These are phyloP conservation scores for Saxophila tyrrhenica DNA, from an alignment of 495 filamentous ascomycete species.

Conservation along the genomic window DNA sequence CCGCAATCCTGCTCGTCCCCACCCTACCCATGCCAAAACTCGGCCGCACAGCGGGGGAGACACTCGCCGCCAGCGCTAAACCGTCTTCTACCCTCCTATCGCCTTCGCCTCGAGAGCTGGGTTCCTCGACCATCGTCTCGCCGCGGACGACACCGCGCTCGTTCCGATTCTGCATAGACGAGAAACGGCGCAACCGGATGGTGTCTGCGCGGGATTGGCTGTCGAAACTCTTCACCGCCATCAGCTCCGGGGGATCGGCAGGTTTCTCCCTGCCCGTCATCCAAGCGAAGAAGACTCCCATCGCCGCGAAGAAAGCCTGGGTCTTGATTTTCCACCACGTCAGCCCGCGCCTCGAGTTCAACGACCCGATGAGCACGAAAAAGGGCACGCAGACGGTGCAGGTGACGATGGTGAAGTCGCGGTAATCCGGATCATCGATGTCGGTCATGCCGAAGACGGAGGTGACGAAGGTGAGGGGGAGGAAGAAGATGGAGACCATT, in stretches of 20 bases:
- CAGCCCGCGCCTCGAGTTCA: slow-evolving; percentile 29
- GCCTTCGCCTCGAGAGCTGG: not conserved
- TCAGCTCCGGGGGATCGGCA: not conserved
- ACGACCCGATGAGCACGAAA: slow-evolving; percentile 33
- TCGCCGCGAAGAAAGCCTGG: slow-evolving; percentile 1
- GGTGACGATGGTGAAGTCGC: slow-evolving; percentile 32
- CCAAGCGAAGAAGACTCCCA: slow-evolving; percentile 1
- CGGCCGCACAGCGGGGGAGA: not conserved
- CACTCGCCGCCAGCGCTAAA: not conserved
- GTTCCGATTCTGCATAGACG: not conserved
- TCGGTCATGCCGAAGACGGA: slow-evolving; percentile 33
- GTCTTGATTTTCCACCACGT: slow-evolving; percentile 15
- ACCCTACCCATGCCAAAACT: not conserved
- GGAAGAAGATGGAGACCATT: slow-evolving; percentile 39
- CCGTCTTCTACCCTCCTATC: not conserved
- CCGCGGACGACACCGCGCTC: not conserved
- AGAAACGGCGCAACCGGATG: not conserved
- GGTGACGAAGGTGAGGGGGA: slow-evolving; percentile 37
- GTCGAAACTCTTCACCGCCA: not conserved
- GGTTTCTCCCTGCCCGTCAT: not conserved
- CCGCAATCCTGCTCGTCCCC: not conserved
- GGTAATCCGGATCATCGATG: not conserved
- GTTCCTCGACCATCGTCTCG: not conserved
- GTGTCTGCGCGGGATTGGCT: not conserved
- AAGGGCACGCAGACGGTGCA: slow-evolving; percentile 35